A percentile compares a stretch with the other conserved stretches of the same genome.
Conservation (phyloP, 805 yeast species). For the Saccharomycopsis amapae region DNA sequence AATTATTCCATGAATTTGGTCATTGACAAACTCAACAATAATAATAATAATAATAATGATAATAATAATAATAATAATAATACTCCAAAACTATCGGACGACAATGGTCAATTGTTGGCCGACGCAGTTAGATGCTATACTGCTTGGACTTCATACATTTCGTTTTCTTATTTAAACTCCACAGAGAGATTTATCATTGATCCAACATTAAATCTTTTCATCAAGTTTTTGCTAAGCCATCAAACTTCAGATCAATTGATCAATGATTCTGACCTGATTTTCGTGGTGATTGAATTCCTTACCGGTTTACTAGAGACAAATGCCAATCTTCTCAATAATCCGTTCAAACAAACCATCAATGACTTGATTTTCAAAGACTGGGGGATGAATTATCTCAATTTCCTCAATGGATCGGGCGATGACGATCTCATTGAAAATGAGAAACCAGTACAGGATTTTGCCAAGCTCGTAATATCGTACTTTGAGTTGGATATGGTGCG, state of each 20-base stretch:
- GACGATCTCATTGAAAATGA: constrained; percentile 24
- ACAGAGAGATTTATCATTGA: constrained; percentile 5
- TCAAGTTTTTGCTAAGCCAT: background rate
- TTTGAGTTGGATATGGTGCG: constrained; percentile 39
- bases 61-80: too few relatives aligned
- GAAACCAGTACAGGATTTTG: constrained; percentile 33
- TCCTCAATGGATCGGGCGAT: constrained; percentile 29
- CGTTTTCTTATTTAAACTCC: constrained; percentile 7
- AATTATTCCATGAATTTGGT: background rate
- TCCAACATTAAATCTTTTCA: background rate
- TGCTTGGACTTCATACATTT: constrained; percentile 8
- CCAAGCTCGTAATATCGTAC: constrained; percentile 39
- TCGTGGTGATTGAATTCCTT: constrained; percentile 20
- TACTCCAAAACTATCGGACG: background rate
- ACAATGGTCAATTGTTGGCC: background rate
- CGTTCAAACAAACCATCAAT: constrained; percentile 29
- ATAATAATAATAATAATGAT: background rate
- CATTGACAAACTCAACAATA: constrained; percentile 21
- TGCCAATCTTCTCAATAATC: constrained; percentile 21
- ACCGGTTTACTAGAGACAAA: constrained; percentile 17
- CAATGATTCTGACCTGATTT: constrained; percentile 6
- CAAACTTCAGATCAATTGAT: background rate
- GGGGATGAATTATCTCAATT: constrained; percentile 36
- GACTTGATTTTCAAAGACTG: constrained; percentile 38
- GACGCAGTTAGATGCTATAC: constrained; percentile 5